Conservation (phyloP, 768 basidiomycete genomes). For the Pleurotus eryngii region DNA sequence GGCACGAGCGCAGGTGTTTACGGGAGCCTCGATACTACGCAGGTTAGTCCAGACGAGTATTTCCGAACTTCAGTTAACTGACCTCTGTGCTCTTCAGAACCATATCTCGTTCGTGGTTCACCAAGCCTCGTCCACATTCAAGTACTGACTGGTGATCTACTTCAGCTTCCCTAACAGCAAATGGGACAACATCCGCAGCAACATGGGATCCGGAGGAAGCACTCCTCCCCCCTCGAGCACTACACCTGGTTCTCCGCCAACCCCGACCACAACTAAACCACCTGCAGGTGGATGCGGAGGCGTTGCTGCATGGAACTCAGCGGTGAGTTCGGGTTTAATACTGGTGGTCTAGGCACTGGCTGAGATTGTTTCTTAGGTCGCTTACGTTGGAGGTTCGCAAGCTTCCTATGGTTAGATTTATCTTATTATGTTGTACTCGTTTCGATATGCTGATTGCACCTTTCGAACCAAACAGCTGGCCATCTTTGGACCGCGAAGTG, state of each 20-base stretch:
- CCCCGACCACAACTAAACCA: slow-evolving; percentile 20
- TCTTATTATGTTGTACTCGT: not conserved
- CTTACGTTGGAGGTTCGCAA: slow-evolving; percentile 43
- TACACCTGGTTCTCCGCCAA: slow-evolving; percentile 5
- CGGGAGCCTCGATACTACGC: slow-evolving; percentile 55
- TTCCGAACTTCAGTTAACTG: not conserved
- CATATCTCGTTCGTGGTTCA: slow-evolving; percentile 48
- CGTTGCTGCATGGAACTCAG: slow-evolving; percentile 45
- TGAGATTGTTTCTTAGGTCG: slow-evolving; percentile 23
- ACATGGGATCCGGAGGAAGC: slow-evolving; percentile 43
- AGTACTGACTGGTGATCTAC: not conserved
- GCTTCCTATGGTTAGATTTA: slow-evolving; percentile 41
- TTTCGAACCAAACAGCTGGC: slow-evolving; percentile 26
- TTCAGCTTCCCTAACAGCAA: slow-evolving; percentile 62
- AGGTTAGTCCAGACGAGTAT: not conserved
- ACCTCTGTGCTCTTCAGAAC: slow-evolving; percentile 31
- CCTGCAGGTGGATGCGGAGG: slow-evolving; percentile 35
- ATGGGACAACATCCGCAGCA: slow-evolving; percentile 67
- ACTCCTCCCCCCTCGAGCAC: slow-evolving; percentile 20
- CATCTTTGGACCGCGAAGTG: slow-evolving; percentile 60
- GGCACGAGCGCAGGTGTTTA: slow-evolving; percentile 42
- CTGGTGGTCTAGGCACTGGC: not conserved
- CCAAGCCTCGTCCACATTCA: not conserved
- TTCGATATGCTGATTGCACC: not conserved
- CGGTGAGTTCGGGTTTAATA: slow-evolving; percentile 22